These are phyloP conservation scores for Lasiodiplodia sp. DNA, from an alignment of 2,329 filamentous ascomycete genomes.

Conservation along the genomic window DNA sequence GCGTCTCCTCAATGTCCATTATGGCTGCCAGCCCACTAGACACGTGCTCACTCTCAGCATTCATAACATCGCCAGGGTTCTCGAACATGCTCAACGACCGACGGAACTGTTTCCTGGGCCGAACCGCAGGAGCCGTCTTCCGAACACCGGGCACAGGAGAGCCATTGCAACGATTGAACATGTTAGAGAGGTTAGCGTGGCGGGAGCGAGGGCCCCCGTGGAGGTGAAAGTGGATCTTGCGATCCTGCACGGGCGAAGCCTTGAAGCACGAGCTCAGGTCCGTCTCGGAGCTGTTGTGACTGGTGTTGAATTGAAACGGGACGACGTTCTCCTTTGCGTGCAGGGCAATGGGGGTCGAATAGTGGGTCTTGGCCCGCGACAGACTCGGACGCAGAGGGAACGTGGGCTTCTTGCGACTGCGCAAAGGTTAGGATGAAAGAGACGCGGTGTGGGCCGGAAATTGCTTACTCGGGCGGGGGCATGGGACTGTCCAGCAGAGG, in stretches of 20 bases:
- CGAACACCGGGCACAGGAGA: constrained; percentile 76
- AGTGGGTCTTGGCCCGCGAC: constrained; percentile 75
- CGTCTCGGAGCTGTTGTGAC: constrained; percentile 58
- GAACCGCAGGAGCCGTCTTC: constrained; percentile 63
- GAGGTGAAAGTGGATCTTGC: constrained; percentile 51
- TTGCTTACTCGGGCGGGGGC: constrained; percentile 47
- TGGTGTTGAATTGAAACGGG: constrained; percentile 76
- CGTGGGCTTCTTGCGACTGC: constrained; percentile 32
- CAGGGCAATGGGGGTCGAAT: constrained; percentile 69
- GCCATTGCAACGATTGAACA: constrained; percentile 68
- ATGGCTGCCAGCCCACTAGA: constrained; percentile 72
- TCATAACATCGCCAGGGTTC: constrained; percentile 85
- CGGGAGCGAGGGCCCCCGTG: constrained; percentile 23
- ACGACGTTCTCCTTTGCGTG: constrained; percentile 67
- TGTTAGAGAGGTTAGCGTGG: constrained; percentile 26
- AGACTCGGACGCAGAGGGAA: constrained; percentile 76
- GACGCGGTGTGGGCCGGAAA: neutral
- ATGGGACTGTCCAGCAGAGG: constrained; percentile 42
- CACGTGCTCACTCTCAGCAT: constrained; percentile 68
- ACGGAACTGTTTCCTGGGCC: constrained; percentile 86
- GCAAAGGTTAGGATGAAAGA: constrained; percentile 4
- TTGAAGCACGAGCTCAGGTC: constrained; percentile 78
- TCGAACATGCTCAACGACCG: constrained; percentile 99
- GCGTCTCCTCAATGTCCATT: constrained; percentile 81
- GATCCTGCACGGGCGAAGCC: constrained; percentile 78